These are phyloP conservation scores for Teratosphaeria pseudoeucalypti DNA, from an alignment of 2,329 filamentous ascomycete species.

Conservation along the genomic window DNA sequence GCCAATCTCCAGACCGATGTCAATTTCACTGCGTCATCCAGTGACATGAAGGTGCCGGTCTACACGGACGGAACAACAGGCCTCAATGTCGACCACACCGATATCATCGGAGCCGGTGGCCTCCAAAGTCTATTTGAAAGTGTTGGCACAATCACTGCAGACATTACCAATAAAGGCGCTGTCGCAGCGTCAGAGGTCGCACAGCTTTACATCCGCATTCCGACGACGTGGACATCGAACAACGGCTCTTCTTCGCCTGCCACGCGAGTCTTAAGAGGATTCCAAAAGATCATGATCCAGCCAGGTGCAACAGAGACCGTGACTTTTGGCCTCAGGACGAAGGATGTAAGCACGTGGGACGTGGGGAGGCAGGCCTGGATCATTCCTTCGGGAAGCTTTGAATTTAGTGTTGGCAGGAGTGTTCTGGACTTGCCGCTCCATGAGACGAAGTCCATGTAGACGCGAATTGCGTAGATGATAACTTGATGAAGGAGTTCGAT, in stretches of 20 bases:
- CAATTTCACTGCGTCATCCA: slow-evolving; percentile 18
- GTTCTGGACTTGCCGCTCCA: slow-evolving; percentile 24
- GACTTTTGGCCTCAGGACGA: slow-evolving; percentile 29
- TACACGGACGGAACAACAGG: slow-evolving; percentile 22
- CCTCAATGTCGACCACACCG: slow-evolving; percentile 14
- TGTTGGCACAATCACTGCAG: slow-evolving; percentile 39
- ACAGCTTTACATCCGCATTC: slow-evolving; percentile 34
- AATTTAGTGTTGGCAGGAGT: slow-evolving; percentile 36
- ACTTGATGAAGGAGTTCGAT: background rate
- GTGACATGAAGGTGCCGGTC: slow-evolving; percentile 7
- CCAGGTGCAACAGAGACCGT: slow-evolving; percentile 24
- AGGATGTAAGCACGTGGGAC: slow-evolving; percentile 43
- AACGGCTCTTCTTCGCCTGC: slow-evolving; percentile 38
- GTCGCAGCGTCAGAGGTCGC: slow-evolving; percentile 43
- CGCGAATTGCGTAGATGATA: background rate
- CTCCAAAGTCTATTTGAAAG: slow-evolving; percentile 36
- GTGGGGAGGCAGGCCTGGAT: slow-evolving; percentile 40
- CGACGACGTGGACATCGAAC: slow-evolving; percentile 27
- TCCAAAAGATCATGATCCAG: slow-evolving; percentile 21
- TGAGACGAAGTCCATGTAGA: slow-evolving; percentile 11
- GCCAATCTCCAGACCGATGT: slow-evolving; percentile 17
- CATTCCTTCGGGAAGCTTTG: slow-evolving; percentile 34
- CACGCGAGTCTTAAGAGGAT: slow-evolving; percentile 23
- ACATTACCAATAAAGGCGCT: slow-evolving; percentile 41
- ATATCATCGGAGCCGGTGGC: slow-evolving; percentile 17